Evolutionary conservation across 1,139 yeast species (phyloP), one percentile per base, ranked within the genome.

Genomic region (Candida tunisiensis): DNA sequence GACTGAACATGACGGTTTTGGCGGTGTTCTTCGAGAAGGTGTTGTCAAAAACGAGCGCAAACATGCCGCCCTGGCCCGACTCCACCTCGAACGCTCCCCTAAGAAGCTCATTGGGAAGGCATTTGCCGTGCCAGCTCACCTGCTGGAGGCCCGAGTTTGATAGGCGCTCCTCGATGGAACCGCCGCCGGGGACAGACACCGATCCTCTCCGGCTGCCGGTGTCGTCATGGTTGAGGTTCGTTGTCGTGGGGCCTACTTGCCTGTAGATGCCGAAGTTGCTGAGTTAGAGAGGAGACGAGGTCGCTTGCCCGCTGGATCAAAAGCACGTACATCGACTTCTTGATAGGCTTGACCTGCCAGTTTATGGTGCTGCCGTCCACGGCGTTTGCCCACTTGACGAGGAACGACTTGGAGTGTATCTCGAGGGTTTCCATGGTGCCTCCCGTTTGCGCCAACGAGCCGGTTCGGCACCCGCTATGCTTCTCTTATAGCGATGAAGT

Each of bases 1-100:
- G 14, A 11, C 34, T 13, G 49, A 83, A 83, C 31, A 73, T 58
- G 1, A 85, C 74, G 34, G 75, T 79, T 51, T 88, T 88, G 28
- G 85, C 72, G 14, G 73, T 77, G 24, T 75, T 80, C 43, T 80
- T 82, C 21, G 93, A 75, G 39, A 85, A 82, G 1, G 93, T 77
- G 49, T 88, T 88, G 51, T 88, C 96, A 47, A 88, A 75, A 11
- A 88, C 75, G 45, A 88, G 75, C 0, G 95, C 96, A 54, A 69
- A 78, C 46, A 73, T 65, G 2, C 80, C 79, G 8, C 39, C 47
- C 21, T 55, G 55, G 14, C 54, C 57, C 19, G 57, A 55, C 3
- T 51, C 47, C 2, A 74, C 74, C 13, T 60, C 62, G 35, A 74
- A 60, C 20, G 62, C 57, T 1, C 91, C 93, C 31, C 68, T 71